phyloP scores from a whole-genome alignment of 257 asterid species.

The Solanum etuberosum region DNA sequence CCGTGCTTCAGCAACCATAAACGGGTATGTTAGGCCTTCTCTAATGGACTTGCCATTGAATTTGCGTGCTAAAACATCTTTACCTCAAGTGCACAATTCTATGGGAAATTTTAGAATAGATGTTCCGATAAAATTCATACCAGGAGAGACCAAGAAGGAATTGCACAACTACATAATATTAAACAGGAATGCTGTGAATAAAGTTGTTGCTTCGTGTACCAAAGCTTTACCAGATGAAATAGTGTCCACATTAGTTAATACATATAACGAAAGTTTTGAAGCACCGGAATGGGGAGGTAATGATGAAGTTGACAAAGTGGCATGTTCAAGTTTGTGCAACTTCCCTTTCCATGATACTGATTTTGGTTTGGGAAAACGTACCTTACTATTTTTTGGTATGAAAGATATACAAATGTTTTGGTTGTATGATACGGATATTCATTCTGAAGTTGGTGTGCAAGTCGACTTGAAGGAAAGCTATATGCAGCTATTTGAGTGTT shows the following conservation, averaged over 20 bases:
- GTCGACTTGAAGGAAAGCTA: not conserved
- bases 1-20: too few species aligned
- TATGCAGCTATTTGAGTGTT: not conserved
- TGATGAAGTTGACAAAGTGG: not conserved
- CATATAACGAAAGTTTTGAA: not conserved
- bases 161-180: too few species aligned
- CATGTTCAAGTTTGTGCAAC: not conserved
- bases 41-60: too few species aligned
- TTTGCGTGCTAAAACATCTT: too few species aligned
- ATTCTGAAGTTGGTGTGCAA: not conserved
- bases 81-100: too few species aligned
- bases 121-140: too few species aligned
- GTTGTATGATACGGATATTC: not conserved
- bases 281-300: not conserved
- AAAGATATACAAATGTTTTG: not conserved
- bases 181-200: too few species aligned
- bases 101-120: too few species aligned
- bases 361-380: conserved; percentile 1
- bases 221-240: too few species aligned
- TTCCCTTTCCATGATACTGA: not conserved
- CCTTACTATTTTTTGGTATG: not conserved
- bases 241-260: not conserved
- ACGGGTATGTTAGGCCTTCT: too few species aligned
- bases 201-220: too few species aligned
- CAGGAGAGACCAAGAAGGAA: too few species aligned